Percentiles rank a stretch among this genome's conserved stretches.
Evolutionary conservation across 1,284 basidiomycete species (phyloP).

Genomic region (Cryptococcus sp.): DNA sequence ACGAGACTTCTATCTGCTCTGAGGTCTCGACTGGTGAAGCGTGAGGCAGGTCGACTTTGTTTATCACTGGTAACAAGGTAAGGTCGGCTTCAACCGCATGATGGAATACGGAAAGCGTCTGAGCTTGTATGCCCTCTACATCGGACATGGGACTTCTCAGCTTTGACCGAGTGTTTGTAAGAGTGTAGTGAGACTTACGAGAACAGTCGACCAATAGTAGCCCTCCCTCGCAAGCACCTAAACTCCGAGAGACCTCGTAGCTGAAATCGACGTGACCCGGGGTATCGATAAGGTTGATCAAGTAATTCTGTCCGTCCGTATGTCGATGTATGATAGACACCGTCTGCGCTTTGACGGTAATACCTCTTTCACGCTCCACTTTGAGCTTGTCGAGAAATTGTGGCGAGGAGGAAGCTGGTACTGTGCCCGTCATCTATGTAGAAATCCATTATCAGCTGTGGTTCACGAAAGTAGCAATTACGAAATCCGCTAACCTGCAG

Average conservation of each 20-base stretch:
- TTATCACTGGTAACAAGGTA: constrained; percentile 87
- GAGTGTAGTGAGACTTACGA: constrained; percentile 50
- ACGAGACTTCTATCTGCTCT: constrained; percentile 75
- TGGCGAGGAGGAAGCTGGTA: constrained; percentile 64
- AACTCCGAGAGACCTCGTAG: constrained; percentile 91
- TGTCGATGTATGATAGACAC: constrained; percentile 83
- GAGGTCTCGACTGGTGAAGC: constrained; percentile 78
- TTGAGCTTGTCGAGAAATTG: constrained; percentile 96
- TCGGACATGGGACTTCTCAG: background rate
- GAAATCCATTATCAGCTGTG: constrained; percentile 5
- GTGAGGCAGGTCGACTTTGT: constrained; percentile 92
- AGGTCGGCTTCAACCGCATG: constrained; percentile 79
- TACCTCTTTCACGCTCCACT: constrained; percentile 86
- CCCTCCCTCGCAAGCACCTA: constrained; percentile 92
- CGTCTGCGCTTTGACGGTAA: constrained; percentile 83
- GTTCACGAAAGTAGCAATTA: background rate
- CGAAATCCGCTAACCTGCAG: constrained; percentile 61
- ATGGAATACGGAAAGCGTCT: constrained; percentile 93
- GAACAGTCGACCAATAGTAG: constrained; percentile 89
- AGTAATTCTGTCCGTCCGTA: constrained; percentile 61
- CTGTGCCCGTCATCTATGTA: constrained; percentile 78
- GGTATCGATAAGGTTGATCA: constrained; percentile 96
- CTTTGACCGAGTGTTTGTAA: background rate
- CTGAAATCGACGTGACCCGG: constrained; percentile 96
- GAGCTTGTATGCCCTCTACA: constrained; percentile 87